These are phyloP conservation scores for Kluyveromyces lactis DNA, from an alignment of 805 yeast species.

Conservation along the genomic window DNA sequence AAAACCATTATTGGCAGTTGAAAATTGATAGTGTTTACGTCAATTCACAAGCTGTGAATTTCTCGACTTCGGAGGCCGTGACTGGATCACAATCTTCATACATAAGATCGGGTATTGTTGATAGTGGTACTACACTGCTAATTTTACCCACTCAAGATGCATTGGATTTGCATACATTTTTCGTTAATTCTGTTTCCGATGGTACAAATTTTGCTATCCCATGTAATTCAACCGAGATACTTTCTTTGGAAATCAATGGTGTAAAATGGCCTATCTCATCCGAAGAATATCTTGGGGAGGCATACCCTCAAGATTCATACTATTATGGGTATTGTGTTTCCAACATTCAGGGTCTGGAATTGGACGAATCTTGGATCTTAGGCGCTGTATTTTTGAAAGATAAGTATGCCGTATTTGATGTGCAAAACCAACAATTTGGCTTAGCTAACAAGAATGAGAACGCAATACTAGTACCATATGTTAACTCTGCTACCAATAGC, in stretches of 20 bases:
- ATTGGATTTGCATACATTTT: constrained; percentile 41
- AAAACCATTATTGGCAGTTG: constrained; percentile 45
- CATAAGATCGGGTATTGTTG: constrained; percentile 43
- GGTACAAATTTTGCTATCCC: constrained; percentile 55
- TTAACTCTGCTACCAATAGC: not conserved
- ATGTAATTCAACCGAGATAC: constrained; percentile 39
- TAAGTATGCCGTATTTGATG: constrained; percentile 51
- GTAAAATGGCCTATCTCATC: constrained; percentile 39
- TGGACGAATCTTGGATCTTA: constrained; percentile 45
- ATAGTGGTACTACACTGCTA: constrained; percentile 60
- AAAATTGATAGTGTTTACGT: constrained; percentile 32
- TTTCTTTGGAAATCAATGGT: constrained; percentile 38
- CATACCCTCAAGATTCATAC: constrained; percentile 30
- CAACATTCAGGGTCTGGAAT: constrained; percentile 47
- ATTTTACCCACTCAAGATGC: constrained; percentile 52
- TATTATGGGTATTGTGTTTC: constrained; percentile 52
- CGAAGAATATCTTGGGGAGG: constrained; percentile 40
- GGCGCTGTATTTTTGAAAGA: constrained; percentile 54
- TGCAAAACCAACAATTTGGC: constrained; percentile 42
- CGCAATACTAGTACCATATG: constrained; percentile 18
- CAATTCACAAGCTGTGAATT: constrained; percentile 27
- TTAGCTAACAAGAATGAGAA: constrained; percentile 38
- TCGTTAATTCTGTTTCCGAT: constrained; percentile 43
- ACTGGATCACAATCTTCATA: constrained; percentile 13
- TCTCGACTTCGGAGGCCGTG: constrained; percentile 19